Evolutionary conservation across 345 rosid genomes (phyloP), one percentile per base, ranked within the genome.

Genomic region (Citrus unshiu): DNA sequence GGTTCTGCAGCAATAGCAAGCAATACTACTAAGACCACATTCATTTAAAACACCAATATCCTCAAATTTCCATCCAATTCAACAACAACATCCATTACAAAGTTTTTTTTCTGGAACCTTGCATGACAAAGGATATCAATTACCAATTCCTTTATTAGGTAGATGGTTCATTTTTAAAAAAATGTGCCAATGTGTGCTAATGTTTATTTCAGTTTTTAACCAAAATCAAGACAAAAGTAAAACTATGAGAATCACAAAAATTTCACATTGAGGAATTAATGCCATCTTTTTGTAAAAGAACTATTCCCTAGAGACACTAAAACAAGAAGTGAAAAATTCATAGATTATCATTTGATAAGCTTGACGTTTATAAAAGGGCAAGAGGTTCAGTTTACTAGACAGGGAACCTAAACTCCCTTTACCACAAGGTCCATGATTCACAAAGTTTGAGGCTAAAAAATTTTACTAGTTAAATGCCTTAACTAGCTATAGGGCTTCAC

Each of bases 1-100:
- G 95, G 80, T 84, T 96, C 99, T 96, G 92, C 90, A 85, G 70
- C 68, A 87, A 75, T 67, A 49, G 74, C 21, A 62, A 77, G 37
- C 37, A 77, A 51, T 63, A 34, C 9, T 70, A 67, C 43, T 24
- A 67, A 16, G 29, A 74, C 29, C 46, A 60, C 12, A 66, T 19
- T 24, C 32, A 73, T 61, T 49, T 68, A 59, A 40, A 27, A 63
- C 56, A 39, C n/a, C 9, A 74, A 70, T 34, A 54, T 9, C 72
- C 39, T 37, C 72, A 76, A 25, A 74, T 78, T 29, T 68, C 61
- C 46, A 16, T 27, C 54, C 78, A 68, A 70, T 35, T 64, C 12
- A 4, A 68, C 70, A 7, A 64, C 14, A 66, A 22, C 27, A 72
- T n/a, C 9, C 46, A 30, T 30, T 70, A 27, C 2, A 29, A 72